Conservation (phyloP, 257 asterid species). For the Solanum verrucosum region DNA sequence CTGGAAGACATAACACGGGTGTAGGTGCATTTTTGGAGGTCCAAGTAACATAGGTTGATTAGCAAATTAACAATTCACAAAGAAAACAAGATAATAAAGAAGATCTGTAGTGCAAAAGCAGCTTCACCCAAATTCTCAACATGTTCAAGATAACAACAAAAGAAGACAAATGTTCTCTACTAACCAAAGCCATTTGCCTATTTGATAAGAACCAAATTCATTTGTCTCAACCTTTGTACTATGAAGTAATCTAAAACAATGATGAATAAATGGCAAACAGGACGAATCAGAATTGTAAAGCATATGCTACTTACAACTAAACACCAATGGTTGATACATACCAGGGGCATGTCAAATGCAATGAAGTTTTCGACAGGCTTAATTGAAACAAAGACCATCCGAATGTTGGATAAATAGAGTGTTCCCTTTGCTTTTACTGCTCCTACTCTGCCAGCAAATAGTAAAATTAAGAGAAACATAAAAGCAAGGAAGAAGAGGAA, state of each 20-base stretch:
- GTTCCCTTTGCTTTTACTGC: neutral
- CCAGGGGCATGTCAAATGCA: constrained; percentile 1
- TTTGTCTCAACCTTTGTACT: neutral
- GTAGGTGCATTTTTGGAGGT: neutral
- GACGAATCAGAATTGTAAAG: neutral
- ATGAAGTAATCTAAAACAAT: neutral
- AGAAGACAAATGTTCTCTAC: neutral
- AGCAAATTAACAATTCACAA: neutral
- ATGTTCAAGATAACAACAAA: neutral
- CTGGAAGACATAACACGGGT: neutral
- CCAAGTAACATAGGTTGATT: neutral
- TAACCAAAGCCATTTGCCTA: neutral
- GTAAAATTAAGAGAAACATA: neutral
- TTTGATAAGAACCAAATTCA: neutral
- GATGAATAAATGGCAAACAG: neutral
- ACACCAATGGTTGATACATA: neutral
- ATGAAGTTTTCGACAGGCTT: neutral
- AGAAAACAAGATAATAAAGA: neutral
- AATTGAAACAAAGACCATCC: neutral
- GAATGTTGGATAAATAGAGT: neutral
- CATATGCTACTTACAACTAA: neutral
- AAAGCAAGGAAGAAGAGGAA: neutral
- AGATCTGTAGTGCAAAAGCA: neutral
- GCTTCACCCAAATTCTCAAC: neutral
- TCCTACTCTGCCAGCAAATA: neutral